Evolutionary conservation across 495 filamentous ascomycete species (phyloP).

Genomic region (Hypoxylon lienhwacheense): DNA sequence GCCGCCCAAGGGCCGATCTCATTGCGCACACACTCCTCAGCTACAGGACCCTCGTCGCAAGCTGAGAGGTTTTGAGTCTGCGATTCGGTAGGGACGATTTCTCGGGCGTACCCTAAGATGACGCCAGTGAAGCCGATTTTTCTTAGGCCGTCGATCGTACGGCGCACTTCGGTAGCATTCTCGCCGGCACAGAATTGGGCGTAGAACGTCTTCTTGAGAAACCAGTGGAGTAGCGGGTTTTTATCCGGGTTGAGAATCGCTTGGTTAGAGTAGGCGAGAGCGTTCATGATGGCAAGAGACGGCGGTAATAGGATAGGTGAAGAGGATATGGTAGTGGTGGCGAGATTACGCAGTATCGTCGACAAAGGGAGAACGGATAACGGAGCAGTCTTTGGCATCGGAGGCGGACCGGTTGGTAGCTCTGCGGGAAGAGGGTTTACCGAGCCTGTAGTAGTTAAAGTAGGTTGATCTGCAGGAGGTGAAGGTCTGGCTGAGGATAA

Average conservation of each 20-base stretch:
- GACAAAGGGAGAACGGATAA: slow-evolving; percentile 73
- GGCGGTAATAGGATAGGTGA: slow-evolving; percentile 70
- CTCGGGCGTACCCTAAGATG: slow-evolving; percentile 75
- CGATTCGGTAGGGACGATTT: slow-evolving; percentile 65
- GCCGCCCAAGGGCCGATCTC: slow-evolving; percentile 74
- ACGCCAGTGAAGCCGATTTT: slow-evolving; percentile 72
- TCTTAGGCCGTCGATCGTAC: slow-evolving; percentile 62
- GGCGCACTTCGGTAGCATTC: slow-evolving; percentile 60
- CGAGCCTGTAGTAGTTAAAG: slow-evolving; percentile 25
- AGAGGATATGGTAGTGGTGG: slow-evolving; percentile 78
- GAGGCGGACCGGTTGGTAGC: slow-evolving; percentile 14
- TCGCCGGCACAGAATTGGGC: slow-evolving; percentile 83
- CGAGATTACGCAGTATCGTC: slow-evolving; percentile 73
- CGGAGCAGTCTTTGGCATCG: slow-evolving; percentile 49
- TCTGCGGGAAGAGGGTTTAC: slow-evolving; percentile 23
- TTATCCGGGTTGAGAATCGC: slow-evolving; percentile 59
- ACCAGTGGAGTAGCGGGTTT: slow-evolving; percentile 57
- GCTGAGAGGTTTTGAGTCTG: slow-evolving; percentile 46
- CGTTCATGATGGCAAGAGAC: slow-evolving; percentile 67
- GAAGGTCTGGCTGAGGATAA: slow-evolving; percentile 45
- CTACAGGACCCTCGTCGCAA: slow-evolving; percentile 36
- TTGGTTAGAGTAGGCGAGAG: slow-evolving; percentile 69
- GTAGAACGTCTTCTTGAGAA: slow-evolving; percentile 79
- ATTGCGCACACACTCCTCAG: slow-evolving; percentile 51
- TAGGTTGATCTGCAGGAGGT: slow-evolving; percentile 37